Evolutionary conservation across 2,329 filamentous ascomycete genomes (phyloP), one percentile per base, ranked within the genome.

Genomic region (Boeremia lycopersici): DNA sequence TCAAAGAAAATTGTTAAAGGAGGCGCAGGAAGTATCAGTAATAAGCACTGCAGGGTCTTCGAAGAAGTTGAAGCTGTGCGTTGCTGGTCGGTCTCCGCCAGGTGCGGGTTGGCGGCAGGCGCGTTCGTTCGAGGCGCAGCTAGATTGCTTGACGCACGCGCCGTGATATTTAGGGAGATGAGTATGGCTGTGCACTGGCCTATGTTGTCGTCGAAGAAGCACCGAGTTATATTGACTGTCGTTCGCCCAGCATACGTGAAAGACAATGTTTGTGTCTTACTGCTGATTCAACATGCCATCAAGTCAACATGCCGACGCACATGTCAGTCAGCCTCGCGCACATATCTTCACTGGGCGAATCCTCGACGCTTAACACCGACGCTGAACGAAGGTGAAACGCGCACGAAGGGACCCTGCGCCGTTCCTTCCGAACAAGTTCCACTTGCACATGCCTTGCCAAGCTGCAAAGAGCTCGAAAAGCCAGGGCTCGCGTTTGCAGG

Each of bases 61-160:
- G 47, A 57, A 53, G 44, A 35, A 47, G 58, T 44, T 61, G 63
- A 58, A 54, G 58, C 59, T 64, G 54, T 56, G 60, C 57, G 55
- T 61, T 56, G 60, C 58, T 56, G 59, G 56, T 59, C 59, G 50
- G 60, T 60, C 59, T 65, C 60, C 60, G 64, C 65, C 34, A 61
- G 62, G 39, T 57, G 64, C 59, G 61, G 60, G 39, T 58, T 63
- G 55, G 60, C 59, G 60, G 60, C 56, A 57, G 56, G 50, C 46
- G 33, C 46, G 42, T 45, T 49, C 46, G 42, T 45, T 49, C 51
- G 62, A 60, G 62, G 59, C 60, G 59, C 62, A 61, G 65, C 58
- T 48, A 50, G 44, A 48, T 26, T 44, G 33, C 51, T 31, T 39
- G 26, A 53, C 38, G 50, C 50, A 48, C 50, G 39, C 36, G 45